Evolutionary conservation across 2,329 filamentous ascomycete genomes (phyloP).

Genomic region (Aureobasidium sp.): DNA sequence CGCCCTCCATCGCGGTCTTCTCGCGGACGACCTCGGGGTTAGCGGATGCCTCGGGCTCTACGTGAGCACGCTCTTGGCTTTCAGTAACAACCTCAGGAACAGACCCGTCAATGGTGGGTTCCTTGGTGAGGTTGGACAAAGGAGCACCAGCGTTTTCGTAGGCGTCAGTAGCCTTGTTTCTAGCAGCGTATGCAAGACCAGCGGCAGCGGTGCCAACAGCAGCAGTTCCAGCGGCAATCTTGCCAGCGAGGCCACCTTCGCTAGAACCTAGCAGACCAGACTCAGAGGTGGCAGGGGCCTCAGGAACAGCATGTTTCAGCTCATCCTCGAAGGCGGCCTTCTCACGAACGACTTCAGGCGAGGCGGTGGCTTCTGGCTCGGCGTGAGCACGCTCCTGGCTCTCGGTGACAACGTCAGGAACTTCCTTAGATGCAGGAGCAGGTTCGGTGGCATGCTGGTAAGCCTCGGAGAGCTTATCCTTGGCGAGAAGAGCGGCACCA

Average conservation of each 20-base stretch:
- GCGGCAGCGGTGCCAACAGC: constrained; percentile 28
- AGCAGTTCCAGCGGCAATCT: constrained; percentile 37
- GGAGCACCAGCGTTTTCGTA: neutral
- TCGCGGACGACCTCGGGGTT: constrained; percentile 44
- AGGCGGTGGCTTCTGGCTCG: constrained; percentile 57
- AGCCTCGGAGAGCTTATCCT: constrained; percentile 28
- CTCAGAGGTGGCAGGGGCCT: constrained; percentile 16
- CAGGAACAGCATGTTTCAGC: constrained; percentile 42
- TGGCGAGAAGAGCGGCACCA: constrained; percentile 25
- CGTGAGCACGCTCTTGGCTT: constrained; percentile 58
- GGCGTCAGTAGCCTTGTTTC: constrained; percentile 25
- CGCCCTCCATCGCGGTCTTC: constrained; percentile 52
- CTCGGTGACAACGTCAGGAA: constrained; percentile 58
- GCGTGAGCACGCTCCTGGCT: constrained; percentile 59
- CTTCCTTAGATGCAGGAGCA: constrained; percentile 26
- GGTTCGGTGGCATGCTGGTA: constrained; percentile 14
- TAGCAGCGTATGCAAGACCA: constrained; percentile 26
- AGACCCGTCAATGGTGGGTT: constrained; percentile 8
- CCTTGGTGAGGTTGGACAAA: neutral
- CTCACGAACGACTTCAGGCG: constrained; percentile 42
- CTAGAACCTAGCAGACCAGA: constrained; percentile 27
- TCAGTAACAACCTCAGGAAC: constrained; percentile 60
- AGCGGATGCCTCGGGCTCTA: constrained; percentile 58
- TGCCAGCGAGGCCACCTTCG: constrained; percentile 29
- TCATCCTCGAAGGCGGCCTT: constrained; percentile 55